Evolutionary conservation across 768 basidiomycete genomes (phyloP), one percentile per base, ranked within the genome.

Genomic region (Phlebiopsis gigantea): DNA sequence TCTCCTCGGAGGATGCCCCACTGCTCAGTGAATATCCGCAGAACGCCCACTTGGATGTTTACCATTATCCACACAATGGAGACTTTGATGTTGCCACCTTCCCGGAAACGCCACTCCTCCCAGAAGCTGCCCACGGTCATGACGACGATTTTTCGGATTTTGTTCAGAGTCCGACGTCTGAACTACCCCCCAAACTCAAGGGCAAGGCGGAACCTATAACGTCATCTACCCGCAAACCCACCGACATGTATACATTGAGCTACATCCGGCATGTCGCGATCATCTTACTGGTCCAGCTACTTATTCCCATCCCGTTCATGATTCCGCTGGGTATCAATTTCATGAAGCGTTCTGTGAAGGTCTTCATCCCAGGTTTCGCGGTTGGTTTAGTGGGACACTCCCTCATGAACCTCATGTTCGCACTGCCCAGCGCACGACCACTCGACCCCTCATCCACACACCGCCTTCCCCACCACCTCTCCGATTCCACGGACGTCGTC

Each of bases 271-370:
- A 51, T 19, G 54, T 51, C 29, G 49, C 54, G 17, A 56, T 59
- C 54, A 46, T 59, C 17, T 39, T 59, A 14, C 21, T 55, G 10
- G 54, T 59, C 5, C 58, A 59, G 28, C 21, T 51, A 8, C 48
- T 59, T 47, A 59, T 59, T 24, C 58, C 55, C 5, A 34, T 59
- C 22, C 58, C 58, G 5, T 52, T 56, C 46, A 56, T 59, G 50
- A 15, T 59, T 1, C 58, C 58, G 4, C 55, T 52, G 47, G 58
- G 58, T 25, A 25, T 56, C 43, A 53, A 29, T 21, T 56, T 51
- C 49, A 34, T 48, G 31, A 53, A 52, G 34, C 58, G 55, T 12
- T 46, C 58, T 15, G 22, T 59, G 48, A 56, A 59, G 25, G 15
- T 59, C 12, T 50, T 59, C 42, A 2, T 55, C 24, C 9, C 42